A percentile compares a stretch with the other conserved stretches of the same genome.
phyloP scores from a whole-genome alignment of 1,284 basidiomycete species.

The Cryptococcus deneoformans region DNA sequence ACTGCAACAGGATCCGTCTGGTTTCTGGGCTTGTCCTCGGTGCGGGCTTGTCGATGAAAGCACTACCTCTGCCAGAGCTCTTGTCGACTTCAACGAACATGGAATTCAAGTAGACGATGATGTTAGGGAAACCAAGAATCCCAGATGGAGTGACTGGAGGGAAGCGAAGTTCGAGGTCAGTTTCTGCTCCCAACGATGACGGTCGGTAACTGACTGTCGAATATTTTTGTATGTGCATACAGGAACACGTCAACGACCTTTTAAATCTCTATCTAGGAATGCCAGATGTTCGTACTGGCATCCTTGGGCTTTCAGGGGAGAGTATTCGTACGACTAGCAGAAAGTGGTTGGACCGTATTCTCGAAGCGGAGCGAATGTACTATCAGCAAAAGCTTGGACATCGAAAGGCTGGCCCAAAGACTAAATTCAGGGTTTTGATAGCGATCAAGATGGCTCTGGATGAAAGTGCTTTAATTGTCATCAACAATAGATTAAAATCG shows the following conservation, averaged over 20 bases:
- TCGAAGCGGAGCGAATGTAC: conserved; percentile 7
- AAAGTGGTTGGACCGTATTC: conserved; percentile 14
- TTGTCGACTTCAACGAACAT: not conserved
- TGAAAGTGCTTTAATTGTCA: conserved; percentile 25
- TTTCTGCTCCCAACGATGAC: not conserved
- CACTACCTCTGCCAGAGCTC: not conserved
- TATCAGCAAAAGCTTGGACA: not conserved
- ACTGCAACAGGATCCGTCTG: not conserved
- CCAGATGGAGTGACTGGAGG: not conserved
- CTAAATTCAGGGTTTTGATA: conserved; percentile 21
- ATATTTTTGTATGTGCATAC: not conserved
- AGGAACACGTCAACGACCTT: conserved; percentile 13
- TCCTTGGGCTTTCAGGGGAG: conserved; percentile 7
- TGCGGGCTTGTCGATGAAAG: conserved; percentile 1
- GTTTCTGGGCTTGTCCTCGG: not conserved
- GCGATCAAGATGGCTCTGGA: conserved; percentile 28
- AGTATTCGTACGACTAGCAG: conserved; percentile 6
- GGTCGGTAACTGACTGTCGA: not conserved
- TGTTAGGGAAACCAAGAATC: not conserved
- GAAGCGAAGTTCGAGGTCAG: conserved; percentile 3
- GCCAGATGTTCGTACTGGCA: conserved; percentile 8
- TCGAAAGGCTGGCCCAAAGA: conserved; percentile 1
- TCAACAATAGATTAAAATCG: conserved; percentile 19
- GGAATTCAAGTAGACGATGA: conserved; percentile 1
- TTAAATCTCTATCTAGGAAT: conserved; percentile 16